phyloP scores from a whole-genome alignment of 2,329 filamentous ascomycete species.

The Phaeomoniella chlamydospora region DNA sequence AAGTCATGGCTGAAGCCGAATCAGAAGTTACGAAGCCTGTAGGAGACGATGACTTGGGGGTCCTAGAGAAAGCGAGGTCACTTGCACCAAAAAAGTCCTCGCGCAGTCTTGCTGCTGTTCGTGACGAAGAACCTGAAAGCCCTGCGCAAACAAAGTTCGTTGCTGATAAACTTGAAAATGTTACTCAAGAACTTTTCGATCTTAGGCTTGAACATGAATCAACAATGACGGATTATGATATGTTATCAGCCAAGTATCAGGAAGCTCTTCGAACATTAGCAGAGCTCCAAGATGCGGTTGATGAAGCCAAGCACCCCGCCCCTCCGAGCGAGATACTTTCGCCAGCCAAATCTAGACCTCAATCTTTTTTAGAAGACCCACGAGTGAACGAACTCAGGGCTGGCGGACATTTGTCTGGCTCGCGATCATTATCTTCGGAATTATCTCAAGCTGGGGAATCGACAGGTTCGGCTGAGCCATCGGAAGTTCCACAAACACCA shows the following conservation, averaged over 20 bases:
- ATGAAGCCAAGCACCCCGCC: conserved; percentile 57
- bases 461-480: conserved; percentile 48
- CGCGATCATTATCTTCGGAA: conserved; percentile 86
- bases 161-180: conserved; percentile 79
- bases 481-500: conserved; percentile 35
- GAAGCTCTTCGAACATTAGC: conserved; percentile 69
- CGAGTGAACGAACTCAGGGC: conserved; percentile 50
- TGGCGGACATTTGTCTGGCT: conserved; percentile 55
- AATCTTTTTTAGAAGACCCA: conserved; percentile 73
- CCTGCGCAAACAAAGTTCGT: conserved; percentile 75
- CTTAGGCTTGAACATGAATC: conserved; percentile 81
- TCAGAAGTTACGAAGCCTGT: conserved; percentile 8
- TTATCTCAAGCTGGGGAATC: conserved; percentile 77
- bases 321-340: conserved; percentile 26
- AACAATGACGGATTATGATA: conserved; percentile 66
- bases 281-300: conserved; percentile 70
- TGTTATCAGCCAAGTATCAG: conserved; percentile 78
- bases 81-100: conserved; percentile 35
- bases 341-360: conserved; percentile 37
- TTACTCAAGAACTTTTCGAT: conserved; percentile 83
- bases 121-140: conserved; percentile 43
- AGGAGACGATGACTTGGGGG: conserved; percentile 15
- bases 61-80: conserved; percentile 17
- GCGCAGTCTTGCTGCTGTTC: conserved; percentile 10
- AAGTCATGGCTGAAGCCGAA: conserved; percentile 16